Evolutionary conservation across 306 rosid species (phyloP).

Genomic region (Trifolium repens): DNA sequence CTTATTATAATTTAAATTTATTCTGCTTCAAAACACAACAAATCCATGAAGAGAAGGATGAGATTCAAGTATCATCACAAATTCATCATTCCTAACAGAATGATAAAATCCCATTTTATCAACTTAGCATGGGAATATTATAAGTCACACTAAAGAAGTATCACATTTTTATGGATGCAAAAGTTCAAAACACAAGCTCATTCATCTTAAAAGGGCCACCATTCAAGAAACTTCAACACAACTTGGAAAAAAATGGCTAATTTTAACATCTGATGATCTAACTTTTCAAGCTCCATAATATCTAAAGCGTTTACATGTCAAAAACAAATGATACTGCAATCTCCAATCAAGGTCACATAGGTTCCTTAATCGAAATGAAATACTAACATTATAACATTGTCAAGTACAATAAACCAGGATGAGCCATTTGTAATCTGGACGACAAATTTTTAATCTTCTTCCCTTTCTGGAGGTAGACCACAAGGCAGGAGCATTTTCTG

Average conservation of each 20-base stretch:
- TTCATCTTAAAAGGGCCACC: conserved; percentile 13
- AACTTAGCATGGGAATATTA: background rate
- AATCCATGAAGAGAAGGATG: background rate
- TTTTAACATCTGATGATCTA: background rate
- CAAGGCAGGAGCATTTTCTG: conserved; percentile 90
- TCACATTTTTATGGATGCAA: background rate
- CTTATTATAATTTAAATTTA: background rate
- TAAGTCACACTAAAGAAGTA: background rate
- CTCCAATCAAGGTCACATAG: conserved; percentile 1
- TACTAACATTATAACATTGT: background rate
- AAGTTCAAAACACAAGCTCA: background rate
- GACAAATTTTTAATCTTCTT: conserved; percentile 53
- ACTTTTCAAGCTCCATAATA: background rate
- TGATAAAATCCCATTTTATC: background rate
- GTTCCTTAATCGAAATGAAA: background rate
- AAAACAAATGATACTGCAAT: background rate
- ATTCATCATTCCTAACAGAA: background rate
- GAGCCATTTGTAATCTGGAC: background rate
- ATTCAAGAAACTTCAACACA: too few species aligned
- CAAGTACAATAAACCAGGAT: background rate
- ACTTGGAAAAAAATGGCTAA: background rate
- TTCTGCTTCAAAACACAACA: background rate
- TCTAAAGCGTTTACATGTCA: background rate
- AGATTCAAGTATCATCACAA: background rate
- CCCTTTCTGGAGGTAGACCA: conserved; percentile 83